Percentiles rank a stretch among this genome's conserved stretches.
Conservation (phyloP, 2,329 filamentous ascomycete genomes). For the Cercospora brassicicola region DNA sequence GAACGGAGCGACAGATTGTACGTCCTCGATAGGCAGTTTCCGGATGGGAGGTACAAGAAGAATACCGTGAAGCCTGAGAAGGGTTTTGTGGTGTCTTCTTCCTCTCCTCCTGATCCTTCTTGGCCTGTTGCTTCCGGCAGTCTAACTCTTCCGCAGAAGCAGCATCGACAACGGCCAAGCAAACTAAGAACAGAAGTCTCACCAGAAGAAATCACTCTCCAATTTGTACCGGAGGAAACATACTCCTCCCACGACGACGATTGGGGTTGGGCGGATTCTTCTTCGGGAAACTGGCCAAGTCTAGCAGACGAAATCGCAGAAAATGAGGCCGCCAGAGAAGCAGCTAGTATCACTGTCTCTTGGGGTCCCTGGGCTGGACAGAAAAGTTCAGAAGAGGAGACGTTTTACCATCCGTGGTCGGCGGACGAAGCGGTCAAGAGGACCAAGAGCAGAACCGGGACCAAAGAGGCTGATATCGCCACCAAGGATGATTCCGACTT, state of each 20-base stretch:
- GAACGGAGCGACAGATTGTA: conserved; percentile 14
- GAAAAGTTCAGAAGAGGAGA: conserved; percentile 4
- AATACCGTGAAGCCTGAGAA: conserved; percentile 18
- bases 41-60: conserved; percentile 18
- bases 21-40: conserved; percentile 15
- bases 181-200: conserved; percentile 27
- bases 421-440: neutral
- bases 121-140: neutral
- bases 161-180: conserved; percentile 9
- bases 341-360: conserved; percentile 13
- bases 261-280: conserved; percentile 10
- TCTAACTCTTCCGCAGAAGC: too few relatives aligned
- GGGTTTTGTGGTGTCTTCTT: neutral
- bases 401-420: neutral
- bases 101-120: neutral
- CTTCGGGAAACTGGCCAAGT: conserved; percentile 5
- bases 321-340: conserved; percentile 17
- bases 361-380: conserved; percentile 12
- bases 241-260: conserved; percentile 10
- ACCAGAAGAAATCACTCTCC: conserved; percentile 27
- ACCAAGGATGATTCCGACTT: neutral
- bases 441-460: neutral
- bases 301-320: conserved; percentile 25
- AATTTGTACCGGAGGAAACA: neutral
- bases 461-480: neutral